Percentiles rank a stretch among this genome's conserved stretches.
These are phyloP conservation scores for Aspergillus intermedius DNA, from an alignment of 2,329 filamentous ascomycete genomes.

Conservation along the genomic window DNA sequence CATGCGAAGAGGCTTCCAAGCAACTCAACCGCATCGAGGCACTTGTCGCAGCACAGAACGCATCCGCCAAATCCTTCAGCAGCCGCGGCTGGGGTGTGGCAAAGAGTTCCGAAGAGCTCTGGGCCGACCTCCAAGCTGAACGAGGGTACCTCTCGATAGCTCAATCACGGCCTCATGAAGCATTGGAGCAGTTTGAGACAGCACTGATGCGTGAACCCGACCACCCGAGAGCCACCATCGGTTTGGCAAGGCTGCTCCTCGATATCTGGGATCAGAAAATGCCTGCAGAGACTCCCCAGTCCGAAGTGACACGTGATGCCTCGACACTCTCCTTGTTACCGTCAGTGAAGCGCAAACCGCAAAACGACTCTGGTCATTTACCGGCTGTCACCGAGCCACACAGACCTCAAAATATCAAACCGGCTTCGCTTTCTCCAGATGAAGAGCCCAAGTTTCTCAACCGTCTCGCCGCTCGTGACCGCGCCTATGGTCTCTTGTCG, in stretches of 20 bases:
- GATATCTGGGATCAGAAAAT: slow-evolving; percentile 65
- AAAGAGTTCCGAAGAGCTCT: slow-evolving; percentile 75
- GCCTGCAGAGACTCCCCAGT: slow-evolving; percentile 26
- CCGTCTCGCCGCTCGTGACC: slow-evolving; percentile 79
- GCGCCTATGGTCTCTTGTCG: slow-evolving; percentile 77
- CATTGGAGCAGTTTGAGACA: slow-evolving; percentile 72
- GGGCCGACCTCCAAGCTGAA: slow-evolving; percentile 78
- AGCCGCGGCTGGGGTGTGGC: slow-evolving; percentile 68
- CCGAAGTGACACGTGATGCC: slow-evolving; percentile 20
- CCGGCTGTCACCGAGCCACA: neutral
- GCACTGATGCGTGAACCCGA: slow-evolving; percentile 73
- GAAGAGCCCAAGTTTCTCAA: slow-evolving; percentile 65
- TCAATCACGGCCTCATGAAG: slow-evolving; percentile 58
- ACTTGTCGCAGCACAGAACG: slow-evolving; percentile 57
- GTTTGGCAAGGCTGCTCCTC: slow-evolving; percentile 75
- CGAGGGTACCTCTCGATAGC: slow-evolving; percentile 61
- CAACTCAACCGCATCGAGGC: slow-evolving; percentile 65
- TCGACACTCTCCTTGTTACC: slow-evolving; percentile 20
- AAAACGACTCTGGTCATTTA: neutral
- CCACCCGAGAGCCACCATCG: slow-evolving; percentile 73
- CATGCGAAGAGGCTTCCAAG: slow-evolving; percentile 73
- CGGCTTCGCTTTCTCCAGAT: slow-evolving; percentile 14
- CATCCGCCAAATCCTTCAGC: slow-evolving; percentile 56
- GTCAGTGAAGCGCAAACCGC: slow-evolving; percentile 10
- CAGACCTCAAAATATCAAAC: neutral